Evolutionary conservation across 1,139 yeast genomes (phyloP).

Genomic region (Kluyveromyces marxianus): DNA sequence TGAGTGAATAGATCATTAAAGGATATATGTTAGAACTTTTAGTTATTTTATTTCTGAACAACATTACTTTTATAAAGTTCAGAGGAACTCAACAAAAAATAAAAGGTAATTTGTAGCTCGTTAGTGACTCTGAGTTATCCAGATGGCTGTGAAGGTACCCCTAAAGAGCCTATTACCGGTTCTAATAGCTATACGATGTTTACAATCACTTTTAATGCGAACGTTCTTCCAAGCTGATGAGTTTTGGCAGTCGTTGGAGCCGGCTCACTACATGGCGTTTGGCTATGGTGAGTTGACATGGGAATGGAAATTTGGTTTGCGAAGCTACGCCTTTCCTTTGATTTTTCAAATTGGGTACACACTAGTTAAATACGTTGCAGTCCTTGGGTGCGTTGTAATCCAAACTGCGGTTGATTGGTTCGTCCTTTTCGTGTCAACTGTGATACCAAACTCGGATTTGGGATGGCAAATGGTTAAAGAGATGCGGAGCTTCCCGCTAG

Average conservation of each 20-base stretch:
- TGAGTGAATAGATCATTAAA: too few species aligned
- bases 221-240: constrained; percentile 97
- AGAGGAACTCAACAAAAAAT: too few species aligned
- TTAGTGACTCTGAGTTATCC: too few species aligned
- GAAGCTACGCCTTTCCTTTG: constrained; percentile 78
- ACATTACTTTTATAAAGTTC: too few species aligned
- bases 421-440: constrained; percentile 7
- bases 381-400: neutral
- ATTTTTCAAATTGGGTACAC: constrained; percentile 39
- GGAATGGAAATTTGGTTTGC: constrained; percentile 79
- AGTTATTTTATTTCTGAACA: too few species aligned
- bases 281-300: constrained; percentile 86
- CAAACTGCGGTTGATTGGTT: constrained; percentile 4
- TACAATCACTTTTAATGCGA: constrained; percentile 54
- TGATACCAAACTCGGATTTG: constrained; percentile 6
- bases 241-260: constrained; percentile 86
- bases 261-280: constrained; percentile 69
- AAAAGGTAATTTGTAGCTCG: too few species aligned
- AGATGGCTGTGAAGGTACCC: neutral
- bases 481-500: constrained; percentile 8
- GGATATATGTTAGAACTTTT: too few species aligned
- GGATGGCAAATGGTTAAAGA: constrained; percentile 26
- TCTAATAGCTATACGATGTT: constrained; percentile 38
- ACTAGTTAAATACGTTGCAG: constrained; percentile 7
- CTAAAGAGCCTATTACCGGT: constrained; percentile 4